These are phyloP conservation scores for Silene noctiflora DNA, from an alignment of 179 eudicot genomes.

Conservation along the genomic window DNA sequence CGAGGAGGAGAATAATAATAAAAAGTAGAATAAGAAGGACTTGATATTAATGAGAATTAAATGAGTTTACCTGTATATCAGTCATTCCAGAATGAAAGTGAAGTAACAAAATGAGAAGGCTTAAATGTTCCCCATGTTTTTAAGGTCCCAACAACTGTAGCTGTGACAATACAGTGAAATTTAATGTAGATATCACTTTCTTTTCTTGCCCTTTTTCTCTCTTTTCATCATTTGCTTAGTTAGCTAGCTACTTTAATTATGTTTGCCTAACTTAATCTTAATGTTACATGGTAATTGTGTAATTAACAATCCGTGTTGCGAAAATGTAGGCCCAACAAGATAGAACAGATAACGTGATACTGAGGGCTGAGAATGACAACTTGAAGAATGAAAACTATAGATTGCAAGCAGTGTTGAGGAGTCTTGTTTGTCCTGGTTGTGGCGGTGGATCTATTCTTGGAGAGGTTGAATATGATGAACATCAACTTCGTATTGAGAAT, in stretches of 20 bases:
- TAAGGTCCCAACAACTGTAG: constrained; percentile 25
- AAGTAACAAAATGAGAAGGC: constrained; percentile 13
- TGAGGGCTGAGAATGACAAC: constrained; percentile 78
- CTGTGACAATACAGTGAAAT: constrained; percentile 16
- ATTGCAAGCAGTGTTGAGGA: constrained; percentile 66
- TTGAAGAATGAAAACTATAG: constrained; percentile 81
- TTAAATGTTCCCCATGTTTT: constrained; percentile 33
- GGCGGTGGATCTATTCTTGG: constrained; percentile 74
- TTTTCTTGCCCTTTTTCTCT: background rate
- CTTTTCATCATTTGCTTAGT: background rate
- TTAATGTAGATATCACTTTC: constrained; percentile 15
- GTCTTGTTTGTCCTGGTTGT: constrained; percentile 79
- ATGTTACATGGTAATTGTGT: background rate
- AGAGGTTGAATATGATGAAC: constrained; percentile 74
- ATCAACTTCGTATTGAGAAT: constrained; percentile 85
- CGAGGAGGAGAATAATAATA: background rate
- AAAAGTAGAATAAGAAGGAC: background rate
- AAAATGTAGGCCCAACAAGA: constrained; percentile 82
- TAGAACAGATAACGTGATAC: constrained; percentile 65
- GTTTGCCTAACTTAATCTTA: background rate
- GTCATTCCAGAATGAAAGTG: constrained; percentile 23
- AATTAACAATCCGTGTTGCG: background rate
- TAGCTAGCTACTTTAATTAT: background rate
- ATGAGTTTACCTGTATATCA: constrained; percentile 23
- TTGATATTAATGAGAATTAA: constrained; percentile 20